Base-by-base conservation (phyloP, 345 rosid species). In the Gossypium raimondii region DNA sequence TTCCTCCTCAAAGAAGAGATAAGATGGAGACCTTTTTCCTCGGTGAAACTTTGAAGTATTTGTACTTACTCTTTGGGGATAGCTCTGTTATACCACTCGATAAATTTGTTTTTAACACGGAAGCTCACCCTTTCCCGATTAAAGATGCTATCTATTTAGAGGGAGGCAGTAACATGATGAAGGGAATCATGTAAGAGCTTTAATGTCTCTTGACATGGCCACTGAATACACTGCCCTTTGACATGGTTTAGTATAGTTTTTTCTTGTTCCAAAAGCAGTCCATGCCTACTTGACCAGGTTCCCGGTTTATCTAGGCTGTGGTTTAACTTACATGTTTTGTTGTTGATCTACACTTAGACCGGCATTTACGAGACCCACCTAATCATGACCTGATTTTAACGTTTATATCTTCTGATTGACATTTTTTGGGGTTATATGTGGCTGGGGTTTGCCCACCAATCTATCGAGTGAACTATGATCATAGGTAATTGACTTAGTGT, bases 11-110 rank as follows among this genome's bases (percentile, higher is more conserved):
- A 17, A 86, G 85, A 78, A 88, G 96, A 82, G 97, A 93, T 85
- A 93, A 91, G 86, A 93, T 95, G 96, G 98, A 91, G 85, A 90
- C 99, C 0, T 95, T 93, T 82, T 93, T 89, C 81, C 85, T 91
- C 77, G 96, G 98, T 45, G 97, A 95, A 86, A 93, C 97, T 0
- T 77, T 95, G 80, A 91, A 95, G 67, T 93, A 95, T 73, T 80
- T 93, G 41, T 95, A 95, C 87, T 89, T 93, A 89, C 89, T 95
- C 61, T 95, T 95, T 80, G 94, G 89, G 72, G 91, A 91, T 78
- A 86, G 80, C 64, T 86, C 89, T 27, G 79, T 87, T 58, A 81
- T 93, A 17, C 97, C 93, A 11, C 78, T 95, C 85, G 93, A 93
- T 83, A 89, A 88, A 87, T 91, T 78, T 80, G 90, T 93, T 67